Evolutionary conservation across 139 green algal genomes (phyloP).

Genomic region (Ettlia oleoabundans): DNA sequence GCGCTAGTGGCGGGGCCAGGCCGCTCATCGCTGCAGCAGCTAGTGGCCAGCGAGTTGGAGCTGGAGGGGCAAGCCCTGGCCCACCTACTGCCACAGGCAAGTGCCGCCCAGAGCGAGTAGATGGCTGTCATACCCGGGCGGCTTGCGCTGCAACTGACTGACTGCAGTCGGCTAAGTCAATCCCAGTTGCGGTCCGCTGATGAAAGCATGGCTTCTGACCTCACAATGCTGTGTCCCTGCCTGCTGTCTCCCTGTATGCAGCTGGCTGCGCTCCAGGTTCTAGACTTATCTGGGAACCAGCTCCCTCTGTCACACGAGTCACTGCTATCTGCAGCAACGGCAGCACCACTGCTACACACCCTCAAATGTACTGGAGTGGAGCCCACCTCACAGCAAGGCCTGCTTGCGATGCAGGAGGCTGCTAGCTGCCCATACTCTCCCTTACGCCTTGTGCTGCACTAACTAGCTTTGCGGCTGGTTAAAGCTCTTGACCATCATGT

Average conservation of each 20-base stretch:
- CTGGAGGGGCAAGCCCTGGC: neutral
- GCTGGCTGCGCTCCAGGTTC: neutral
- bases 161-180: neutral
- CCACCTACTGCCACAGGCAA: conserved; percentile 6
- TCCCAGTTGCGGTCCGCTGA: neutral
- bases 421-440: no score
- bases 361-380: neutral
- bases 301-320: neutral
- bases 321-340: neutral
- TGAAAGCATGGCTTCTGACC: no score
- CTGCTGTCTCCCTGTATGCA: neutral
- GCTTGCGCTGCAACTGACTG: neutral
- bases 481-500: no score
- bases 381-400: neutral
- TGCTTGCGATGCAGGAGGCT: neutral
- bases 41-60: neutral
- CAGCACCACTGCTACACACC: neutral
- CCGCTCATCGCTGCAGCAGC: neutral
- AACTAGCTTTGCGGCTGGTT: no score
- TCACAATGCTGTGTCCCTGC: neutral
- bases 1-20: conserved; percentile 4
- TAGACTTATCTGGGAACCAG: neutral
- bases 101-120: no score
- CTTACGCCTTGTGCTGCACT: no score
- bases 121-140: neutral